Conservation (phyloP, 1,139 yeast species). For the Suhomyces bokatorum region DNA sequence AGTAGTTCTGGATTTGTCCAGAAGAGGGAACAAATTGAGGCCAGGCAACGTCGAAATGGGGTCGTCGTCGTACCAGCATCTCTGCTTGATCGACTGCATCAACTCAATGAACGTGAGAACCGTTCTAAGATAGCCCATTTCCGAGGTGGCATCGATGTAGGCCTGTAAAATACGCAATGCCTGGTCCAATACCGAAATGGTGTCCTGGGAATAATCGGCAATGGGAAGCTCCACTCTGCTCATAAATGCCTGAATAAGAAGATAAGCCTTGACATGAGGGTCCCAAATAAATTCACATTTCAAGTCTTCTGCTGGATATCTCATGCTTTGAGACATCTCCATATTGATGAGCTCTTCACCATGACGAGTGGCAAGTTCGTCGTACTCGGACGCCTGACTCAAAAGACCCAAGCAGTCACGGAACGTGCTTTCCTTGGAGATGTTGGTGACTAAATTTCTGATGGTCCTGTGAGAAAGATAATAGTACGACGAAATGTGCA, state of each 20-base stretch:
- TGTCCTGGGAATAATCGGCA: constrained; percentile 93
- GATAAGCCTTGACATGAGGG: constrained; percentile 90
- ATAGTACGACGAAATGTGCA: constrained; percentile 86
- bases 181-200: constrained; percentile 90
- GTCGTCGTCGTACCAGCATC: constrained; percentile 81
- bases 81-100: constrained; percentile 89
- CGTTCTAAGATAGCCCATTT: constrained; percentile 67
- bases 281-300: constrained; percentile 80
- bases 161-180: constrained; percentile 93
- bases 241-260: constrained; percentile 85
- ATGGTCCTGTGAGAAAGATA: constrained; percentile 91
- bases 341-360: constrained; percentile 91
- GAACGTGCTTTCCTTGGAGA: constrained; percentile 54
- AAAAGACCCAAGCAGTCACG: constrained; percentile 72
- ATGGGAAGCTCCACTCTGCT: constrained; percentile 84
- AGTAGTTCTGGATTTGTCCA: constrained; percentile 15
- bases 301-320: constrained; percentile 72
- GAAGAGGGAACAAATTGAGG: constrained; percentile 28
- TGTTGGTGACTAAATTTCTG: constrained; percentile 59
- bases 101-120: constrained; percentile 61
- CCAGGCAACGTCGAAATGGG: constrained; percentile 77
- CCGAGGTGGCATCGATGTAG: constrained; percentile 85
- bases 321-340: constrained; percentile 81
- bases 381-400: constrained; percentile 83
- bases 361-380: constrained; percentile 90